These are phyloP conservation scores for Microthlaspi erraticum DNA, from an alignment of 345 rosid genomes.

Conservation along the genomic window DNA sequence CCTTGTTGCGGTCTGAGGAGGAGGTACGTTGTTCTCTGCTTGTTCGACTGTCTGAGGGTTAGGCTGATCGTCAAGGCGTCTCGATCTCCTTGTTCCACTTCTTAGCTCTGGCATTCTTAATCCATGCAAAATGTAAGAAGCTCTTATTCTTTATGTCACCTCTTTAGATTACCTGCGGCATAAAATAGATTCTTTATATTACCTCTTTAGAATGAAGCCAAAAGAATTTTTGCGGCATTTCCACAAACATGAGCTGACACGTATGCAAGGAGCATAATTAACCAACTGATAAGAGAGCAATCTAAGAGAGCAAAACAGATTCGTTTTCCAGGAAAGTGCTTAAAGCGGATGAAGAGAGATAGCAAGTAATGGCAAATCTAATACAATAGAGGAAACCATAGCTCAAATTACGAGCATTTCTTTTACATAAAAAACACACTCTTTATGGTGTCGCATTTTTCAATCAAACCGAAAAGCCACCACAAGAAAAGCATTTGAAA, in stretches of 20 bases:
- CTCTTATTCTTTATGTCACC: conserved; percentile 42
- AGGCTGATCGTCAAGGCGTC: conserved; percentile 89
- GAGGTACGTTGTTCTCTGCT: conserved; percentile 69
- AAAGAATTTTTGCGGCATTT: conserved; percentile 1
- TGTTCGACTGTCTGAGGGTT: conserved; percentile 68
- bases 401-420: conserved; percentile 20
- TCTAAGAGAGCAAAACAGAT: background rate
- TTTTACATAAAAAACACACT: conserved; percentile 22
- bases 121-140: conserved; percentile 84
- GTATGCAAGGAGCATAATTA: background rate
- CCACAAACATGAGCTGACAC: conserved; percentile 5
- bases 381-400: conserved; percentile 41
- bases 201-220: conserved; percentile 41
- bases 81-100: conserved; percentile 97
- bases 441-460: background rate
- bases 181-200: conserved; percentile 38
- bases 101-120: conserved; percentile 97
- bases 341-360: conserved; percentile 2
- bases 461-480: conserved; percentile 11
- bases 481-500: background rate
- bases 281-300: conserved; percentile 36
- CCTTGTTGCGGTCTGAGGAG: conserved; percentile 78
- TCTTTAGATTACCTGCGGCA: conserved; percentile 53
- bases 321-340: conserved; percentile 31
- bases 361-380: conserved; percentile 33